Percentiles rank a stretch among this genome's conserved stretches.
phyloP scores from a whole-genome alignment of 331 rosid genomes.

The Saraca asoca region DNA sequence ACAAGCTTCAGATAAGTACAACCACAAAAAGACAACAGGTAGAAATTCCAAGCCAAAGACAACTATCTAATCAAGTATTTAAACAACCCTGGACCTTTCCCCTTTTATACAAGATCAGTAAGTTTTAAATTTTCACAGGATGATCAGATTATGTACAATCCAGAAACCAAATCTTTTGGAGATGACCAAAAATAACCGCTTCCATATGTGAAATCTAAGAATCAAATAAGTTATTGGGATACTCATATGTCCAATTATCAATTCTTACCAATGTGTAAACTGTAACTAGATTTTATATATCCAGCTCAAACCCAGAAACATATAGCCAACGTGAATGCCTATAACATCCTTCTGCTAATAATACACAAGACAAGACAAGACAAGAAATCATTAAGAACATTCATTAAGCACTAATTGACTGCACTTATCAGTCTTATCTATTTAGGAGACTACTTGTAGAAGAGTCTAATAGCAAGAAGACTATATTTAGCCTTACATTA shows the following conservation, averaged over 20 bases:
- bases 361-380: constrained; percentile 21
- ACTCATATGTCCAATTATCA: constrained; percentile 26
- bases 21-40: constrained; percentile 8
- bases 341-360: constrained; percentile 22
- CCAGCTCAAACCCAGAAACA: constrained; percentile 21
- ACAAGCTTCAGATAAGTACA: constrained; percentile 30
- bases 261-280: constrained; percentile 28
- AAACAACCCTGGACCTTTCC: constrained; percentile 21
- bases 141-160: constrained; percentile 22
- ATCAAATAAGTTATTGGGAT: constrained; percentile 14
- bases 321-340: constrained; percentile 26
- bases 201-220: constrained; percentile 8
- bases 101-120: constrained; percentile 7
- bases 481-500: constrained; percentile 8
- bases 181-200: constrained; percentile 17
- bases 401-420: constrained; percentile 15
- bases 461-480: background rate
- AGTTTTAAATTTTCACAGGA: constrained; percentile 9
- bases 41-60: constrained; percentile 19
- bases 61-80: constrained; percentile 22
- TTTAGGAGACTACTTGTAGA: background rate
- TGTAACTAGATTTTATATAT: constrained; percentile 9
- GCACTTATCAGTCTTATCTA: background rate
- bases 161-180: constrained; percentile 12
- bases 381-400: constrained; percentile 10